Evolutionary conservation across 106 monocot species (phyloP), one percentile per base, ranked within the genome.

Genomic region (Dendrobium huoshanense): DNA sequence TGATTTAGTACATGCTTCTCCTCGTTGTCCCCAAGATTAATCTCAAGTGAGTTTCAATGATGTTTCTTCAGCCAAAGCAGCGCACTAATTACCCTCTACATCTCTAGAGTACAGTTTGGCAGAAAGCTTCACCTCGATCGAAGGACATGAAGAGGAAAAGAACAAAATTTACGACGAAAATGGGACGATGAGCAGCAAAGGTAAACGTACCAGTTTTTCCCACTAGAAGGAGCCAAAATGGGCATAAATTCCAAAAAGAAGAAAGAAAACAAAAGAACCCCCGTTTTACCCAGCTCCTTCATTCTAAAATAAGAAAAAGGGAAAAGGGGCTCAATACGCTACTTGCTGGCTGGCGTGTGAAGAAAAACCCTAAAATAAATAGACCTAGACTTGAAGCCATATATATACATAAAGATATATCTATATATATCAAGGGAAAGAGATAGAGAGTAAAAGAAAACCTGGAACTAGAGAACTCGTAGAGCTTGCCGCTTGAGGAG

Each of bases 401-500:
- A 25, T 10, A 27, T 22, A 65, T 65, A 6, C 22, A 25, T 25
- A 67, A 1, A 67, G 4, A 44, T 44, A 8, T 51, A 51, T 51
- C 9, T 51, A 13, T 51, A 51, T 51, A 15, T n/a, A n/a, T 22
- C 61, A 61, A 56, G 19, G 67, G 25, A 29, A 70, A 31, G 33
- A 7, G 70, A 3, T 13, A 13, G 37, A 70, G 11, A 37, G 31
- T 51, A 11, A 51, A 41, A n/a, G 11, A 51, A 65, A 27, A 80
- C 80, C 80, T 80, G 67, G 80, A 80, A 48, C 68, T 80, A 10
- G 80, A 80, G 49, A 80, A 80, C 72, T 80, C 80, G 31, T 80
- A 80, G 49, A 80, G 80, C 31, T 72, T 80, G 9, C 80, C 80
- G 20, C 70, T 68, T 1, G 80, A 65, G 72, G 80, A 80, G 72